Conservation (phyloP, 2,329 filamentous ascomycete species). For the Aspergillus oerlinghausenensis region DNA sequence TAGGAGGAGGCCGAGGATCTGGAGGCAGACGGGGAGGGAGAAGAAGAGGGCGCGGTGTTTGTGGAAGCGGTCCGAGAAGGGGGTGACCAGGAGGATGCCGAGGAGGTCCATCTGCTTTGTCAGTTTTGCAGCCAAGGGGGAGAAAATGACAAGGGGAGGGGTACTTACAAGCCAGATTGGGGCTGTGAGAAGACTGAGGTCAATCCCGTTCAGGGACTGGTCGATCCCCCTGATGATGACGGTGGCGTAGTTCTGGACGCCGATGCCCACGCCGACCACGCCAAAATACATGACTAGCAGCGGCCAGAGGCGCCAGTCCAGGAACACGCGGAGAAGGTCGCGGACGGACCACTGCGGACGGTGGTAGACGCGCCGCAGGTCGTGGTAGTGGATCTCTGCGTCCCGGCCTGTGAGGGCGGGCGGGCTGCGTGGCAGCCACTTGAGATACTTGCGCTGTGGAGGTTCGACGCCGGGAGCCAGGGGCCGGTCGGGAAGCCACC, state of each 20-base stretch:
- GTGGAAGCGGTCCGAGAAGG: constrained; percentile 83
- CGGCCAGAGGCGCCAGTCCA: constrained; percentile 87
- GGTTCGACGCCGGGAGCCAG: constrained; percentile 54
- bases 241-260: constrained; percentile 80
- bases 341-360: constrained; percentile 65
- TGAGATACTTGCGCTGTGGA: constrained; percentile 35
- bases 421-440: constrained; percentile 63
- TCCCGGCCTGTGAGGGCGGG: constrained; percentile 74
- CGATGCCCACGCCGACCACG: constrained; percentile 87
- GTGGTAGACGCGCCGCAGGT: constrained; percentile 76
- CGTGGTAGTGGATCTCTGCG: constrained; percentile 75
- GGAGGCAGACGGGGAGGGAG: constrained; percentile 66
- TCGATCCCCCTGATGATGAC: constrained; percentile 81
- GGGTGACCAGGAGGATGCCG: constrained; percentile 79
- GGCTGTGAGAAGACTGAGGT: constrained; percentile 77
- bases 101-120: constrained; percentile 71
- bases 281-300: constrained; percentile 90
- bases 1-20: constrained; percentile 75
- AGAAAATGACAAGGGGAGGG: background rate
- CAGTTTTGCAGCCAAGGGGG: background rate
- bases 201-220: constrained; percentile 64
- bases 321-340: constrained; percentile 66
- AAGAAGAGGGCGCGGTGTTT: constrained; percentile 76
- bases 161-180: constrained; percentile 81
- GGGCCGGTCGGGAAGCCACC: constrained; percentile 87